Base-by-base conservation (phyloP, 139 green algal species). In the Volvox reticuliferus region DNA sequence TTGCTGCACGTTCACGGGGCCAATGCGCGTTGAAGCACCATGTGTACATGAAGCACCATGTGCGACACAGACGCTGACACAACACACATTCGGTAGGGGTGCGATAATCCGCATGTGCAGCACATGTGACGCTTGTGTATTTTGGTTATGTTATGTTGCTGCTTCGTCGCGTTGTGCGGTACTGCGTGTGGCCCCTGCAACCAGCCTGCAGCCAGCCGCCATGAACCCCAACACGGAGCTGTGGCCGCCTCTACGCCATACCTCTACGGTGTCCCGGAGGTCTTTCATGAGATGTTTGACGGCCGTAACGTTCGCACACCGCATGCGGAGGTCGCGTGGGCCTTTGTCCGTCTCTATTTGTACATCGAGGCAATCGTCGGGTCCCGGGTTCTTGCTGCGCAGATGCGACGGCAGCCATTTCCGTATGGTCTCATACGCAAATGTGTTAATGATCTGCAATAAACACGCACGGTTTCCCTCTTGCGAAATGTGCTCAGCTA, bases 331-430 rank as follows among this genome's bases (percentile, higher is more conserved):
- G 88, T 97, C 94, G 9, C 94, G 90, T 0, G 92, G 89, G 12
- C 95, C 95, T n/a, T 91, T 93, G 71, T 93, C 86, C 2, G 95
- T 96, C 75, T 96, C 93, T 3, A 95, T 92, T 71, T 95, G 89
- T 2, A 96, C 67, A 82, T 96, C 94, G 62, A 96, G 77, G 91
- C 94, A 96, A 77, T 96, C 92, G 35, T 91, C 89, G 26, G 79
- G 76, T 35, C 94, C 95, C 18, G 92, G 91, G 82, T 95, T 95
- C 55, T 92, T 92, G 33, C 93, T 94, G 22, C 95, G 94, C 80
- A 94, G 50, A 86, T 93, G 91, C 14, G 92, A 93, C 26, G 95
- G 95, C 24, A 97, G 91, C 95, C 95, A 97, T 79, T 97, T 97
- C 67, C 95, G 92, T 69, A 97, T 95, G 44, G 90, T 87, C 69